phyloP scores from a whole-genome alignment of 495 filamentous ascomycete genomes.

The Xylaria sp. region DNA sequence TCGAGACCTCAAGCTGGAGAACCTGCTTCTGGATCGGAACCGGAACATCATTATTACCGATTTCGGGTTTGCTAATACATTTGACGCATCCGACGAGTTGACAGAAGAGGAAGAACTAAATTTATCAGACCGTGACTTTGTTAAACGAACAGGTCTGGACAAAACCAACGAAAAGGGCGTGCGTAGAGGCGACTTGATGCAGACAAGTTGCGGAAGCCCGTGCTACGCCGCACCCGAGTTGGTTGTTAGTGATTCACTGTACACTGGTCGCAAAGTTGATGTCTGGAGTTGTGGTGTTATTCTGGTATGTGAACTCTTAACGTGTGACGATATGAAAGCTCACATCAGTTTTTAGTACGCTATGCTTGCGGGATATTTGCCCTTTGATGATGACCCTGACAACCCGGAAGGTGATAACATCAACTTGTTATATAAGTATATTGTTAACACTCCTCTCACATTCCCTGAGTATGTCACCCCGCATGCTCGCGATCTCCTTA shows the following conservation, averaged over 20 bases:
- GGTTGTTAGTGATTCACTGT: conserved; percentile 95
- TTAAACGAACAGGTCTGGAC: conserved; percentile 79
- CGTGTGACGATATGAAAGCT: neutral
- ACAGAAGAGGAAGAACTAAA: conserved; percentile 90
- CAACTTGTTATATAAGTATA: conserved; percentile 99
- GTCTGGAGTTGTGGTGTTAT: conserved; percentile 99
- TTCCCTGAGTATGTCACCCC: conserved; percentile 99
- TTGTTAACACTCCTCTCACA: conserved; percentile 94
- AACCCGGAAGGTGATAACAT: conserved; percentile 99
- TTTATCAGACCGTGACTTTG: conserved; percentile 81
- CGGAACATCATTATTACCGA: conserved; percentile 99
- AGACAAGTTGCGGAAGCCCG: conserved; percentile 82
- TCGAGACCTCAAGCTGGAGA: conserved; percentile 96
- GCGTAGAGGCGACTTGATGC: conserved; percentile 77
- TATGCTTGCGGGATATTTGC: conserved; percentile 98
- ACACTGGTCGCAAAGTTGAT: conserved; percentile 97
- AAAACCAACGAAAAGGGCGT: conserved; percentile 61
- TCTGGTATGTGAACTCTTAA: conserved; percentile 68
- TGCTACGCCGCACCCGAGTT: conserved; percentile 98
- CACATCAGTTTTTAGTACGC: conserved; percentile 73
- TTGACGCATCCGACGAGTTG: conserved; percentile 86
- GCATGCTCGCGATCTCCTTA: conserved; percentile 89
- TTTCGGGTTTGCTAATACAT: conserved; percentile 99
- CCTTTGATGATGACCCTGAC: conserved; percentile 97
- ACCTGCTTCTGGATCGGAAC: conserved; percentile 92